Base-by-base conservation (phyloP, 345 rosid genomes). In the Moricandia moricandioides region DNA sequence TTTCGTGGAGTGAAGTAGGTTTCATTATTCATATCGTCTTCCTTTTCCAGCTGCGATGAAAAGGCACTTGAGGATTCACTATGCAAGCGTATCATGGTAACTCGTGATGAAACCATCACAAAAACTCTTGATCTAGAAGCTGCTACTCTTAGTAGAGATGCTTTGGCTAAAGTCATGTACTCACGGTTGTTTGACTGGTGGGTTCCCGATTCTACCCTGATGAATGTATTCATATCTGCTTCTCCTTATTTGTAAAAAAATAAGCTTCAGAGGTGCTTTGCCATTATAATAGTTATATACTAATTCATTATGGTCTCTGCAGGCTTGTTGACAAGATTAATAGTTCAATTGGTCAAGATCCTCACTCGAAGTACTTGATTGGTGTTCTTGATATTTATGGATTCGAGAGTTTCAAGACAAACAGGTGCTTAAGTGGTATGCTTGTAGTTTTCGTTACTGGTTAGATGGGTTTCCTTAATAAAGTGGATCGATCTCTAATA, bases 351-450 rank as follows among this genome's bases (percentile, higher is more conserved):
- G 98, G 99, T 70, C 99, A 95, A 83, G 99, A 95, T 79, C 91
- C 94, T 70, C 56, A 87, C 51, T 92, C 98, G 10, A 92, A 89
- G 83, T 86, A 62, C 81, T 83, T 95, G 68, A 92, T 95, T 73
- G 99, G 98, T 9, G 99, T 95, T 76, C 88, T 95, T 81, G 99
- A 95, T 88, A 95, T 95, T 39, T 95, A 95, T 81, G 99, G 99
- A 75, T 95, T 95, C 76, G 99, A 95, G 88, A 95, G 98, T 86
- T 95, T 95, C 90, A 90, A 92, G 87, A 92, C 98, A 82, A 95
- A 95, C 91, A 95, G 99, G 99, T 95, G 91, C 91, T 85, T 88
- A 83, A 82, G 80, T 62, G 85, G 87, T 86, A 88, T 84, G 87
- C 90, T 83, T 83, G 80, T 86, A 64, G 79, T 82, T 78, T 72